These are phyloP conservation scores for Cyanodermella asteris DNA, from an alignment of 2,329 filamentous ascomycete genomes.

Conservation along the genomic window DNA sequence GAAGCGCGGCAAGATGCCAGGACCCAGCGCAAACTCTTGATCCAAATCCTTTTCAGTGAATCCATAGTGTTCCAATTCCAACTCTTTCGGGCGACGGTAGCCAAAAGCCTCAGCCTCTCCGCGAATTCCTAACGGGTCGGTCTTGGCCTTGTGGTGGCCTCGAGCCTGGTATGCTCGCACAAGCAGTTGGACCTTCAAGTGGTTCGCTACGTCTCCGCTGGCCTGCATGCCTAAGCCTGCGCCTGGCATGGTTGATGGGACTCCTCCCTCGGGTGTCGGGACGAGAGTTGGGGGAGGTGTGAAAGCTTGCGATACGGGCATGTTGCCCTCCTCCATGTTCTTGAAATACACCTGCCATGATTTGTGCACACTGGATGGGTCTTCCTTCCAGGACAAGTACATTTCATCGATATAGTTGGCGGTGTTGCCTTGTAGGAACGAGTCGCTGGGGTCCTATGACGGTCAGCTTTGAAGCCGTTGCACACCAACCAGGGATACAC, in stretches of 20 bases:
- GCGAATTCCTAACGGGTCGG: slow-evolving; percentile 86
- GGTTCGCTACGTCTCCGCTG: slow-evolving; percentile 73
- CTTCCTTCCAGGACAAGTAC: slow-evolving; percentile 93
- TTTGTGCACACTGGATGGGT: slow-evolving; percentile 81
- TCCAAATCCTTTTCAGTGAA: slow-evolving; percentile 91
- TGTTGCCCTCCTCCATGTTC: slow-evolving; percentile 96
- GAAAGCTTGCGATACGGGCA: slow-evolving; percentile 95
- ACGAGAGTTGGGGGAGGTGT: slow-evolving; percentile 85
- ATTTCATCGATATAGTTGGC: slow-evolving; percentile 99
- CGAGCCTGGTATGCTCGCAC: slow-evolving; percentile 95
- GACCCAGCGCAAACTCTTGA: slow-evolving; percentile 74
- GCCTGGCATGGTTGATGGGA: slow-evolving; percentile 50
- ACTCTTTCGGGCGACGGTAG: slow-evolving; percentile 74
- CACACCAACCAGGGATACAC: slow-evolving; percentile 11
- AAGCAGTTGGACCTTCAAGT: slow-evolving; percentile 92
- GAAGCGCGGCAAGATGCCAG: slow-evolving; percentile 87
- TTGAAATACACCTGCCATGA: slow-evolving; percentile 99
- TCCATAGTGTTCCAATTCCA: slow-evolving; percentile 80
- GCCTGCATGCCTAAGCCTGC: slow-evolving; percentile 41
- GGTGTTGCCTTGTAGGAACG: slow-evolving; percentile 87
- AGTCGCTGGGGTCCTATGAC: slow-evolving; percentile 62
- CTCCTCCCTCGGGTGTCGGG: slow-evolving; percentile 56
- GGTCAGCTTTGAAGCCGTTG: slow-evolving; percentile 4
- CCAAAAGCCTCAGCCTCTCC: slow-evolving; percentile 66
- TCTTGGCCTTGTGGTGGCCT: slow-evolving; percentile 94